These are phyloP conservation scores for Plantago ovata DNA, from an alignment of 257 asterid species.

Conservation along the genomic window DNA sequence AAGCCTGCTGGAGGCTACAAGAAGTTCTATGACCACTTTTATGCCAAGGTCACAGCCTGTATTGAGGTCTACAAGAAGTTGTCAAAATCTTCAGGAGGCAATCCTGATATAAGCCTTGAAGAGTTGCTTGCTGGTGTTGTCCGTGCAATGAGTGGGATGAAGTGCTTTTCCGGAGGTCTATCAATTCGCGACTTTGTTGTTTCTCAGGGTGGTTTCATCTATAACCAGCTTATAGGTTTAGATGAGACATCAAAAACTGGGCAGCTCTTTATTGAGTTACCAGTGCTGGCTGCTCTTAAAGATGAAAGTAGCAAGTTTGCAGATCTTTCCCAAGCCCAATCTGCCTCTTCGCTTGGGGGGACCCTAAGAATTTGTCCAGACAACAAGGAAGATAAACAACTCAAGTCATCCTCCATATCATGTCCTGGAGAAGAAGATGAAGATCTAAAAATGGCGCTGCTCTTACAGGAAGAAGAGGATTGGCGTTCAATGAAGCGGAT, in stretches of 20 bases:
- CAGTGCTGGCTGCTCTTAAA: conserved; percentile 61
- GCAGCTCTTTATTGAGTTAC: conserved; percentile 49
- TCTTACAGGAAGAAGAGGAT: conserved; percentile 73
- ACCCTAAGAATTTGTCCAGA: conserved; percentile 54
- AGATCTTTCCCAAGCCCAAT: conserved; percentile 31
- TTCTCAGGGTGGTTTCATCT: conserved; percentile 81
- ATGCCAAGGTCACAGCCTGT: conserved; percentile 77
- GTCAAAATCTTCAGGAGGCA: conserved; percentile 61
- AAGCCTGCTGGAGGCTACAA: conserved; percentile 77
- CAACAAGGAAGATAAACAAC: conserved; percentile 30
- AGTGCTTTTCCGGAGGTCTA: conserved; percentile 63
- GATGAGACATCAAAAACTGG: conserved; percentile 71
- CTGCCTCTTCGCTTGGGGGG: conserved; percentile 37
- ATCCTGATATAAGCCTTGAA: conserved; percentile 59
- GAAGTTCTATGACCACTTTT: conserved; percentile 68
- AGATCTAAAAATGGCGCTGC: conserved; percentile 69
- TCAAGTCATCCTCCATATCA: conserved; percentile 24
- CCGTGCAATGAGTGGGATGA: conserved; percentile 72
- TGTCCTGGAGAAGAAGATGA: conserved; percentile 52
- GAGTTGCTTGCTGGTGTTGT: conserved; percentile 89
- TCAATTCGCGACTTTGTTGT: conserved; percentile 72
- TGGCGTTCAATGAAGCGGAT: conserved; percentile 83
- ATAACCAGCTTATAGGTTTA: conserved; percentile 75
- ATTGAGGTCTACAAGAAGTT: conserved; percentile 75
- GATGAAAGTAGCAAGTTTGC: conserved; percentile 47